Evolutionary conservation across 305 asterid genomes (phyloP).

Genomic region (Fraxinus angustifolia): DNA sequence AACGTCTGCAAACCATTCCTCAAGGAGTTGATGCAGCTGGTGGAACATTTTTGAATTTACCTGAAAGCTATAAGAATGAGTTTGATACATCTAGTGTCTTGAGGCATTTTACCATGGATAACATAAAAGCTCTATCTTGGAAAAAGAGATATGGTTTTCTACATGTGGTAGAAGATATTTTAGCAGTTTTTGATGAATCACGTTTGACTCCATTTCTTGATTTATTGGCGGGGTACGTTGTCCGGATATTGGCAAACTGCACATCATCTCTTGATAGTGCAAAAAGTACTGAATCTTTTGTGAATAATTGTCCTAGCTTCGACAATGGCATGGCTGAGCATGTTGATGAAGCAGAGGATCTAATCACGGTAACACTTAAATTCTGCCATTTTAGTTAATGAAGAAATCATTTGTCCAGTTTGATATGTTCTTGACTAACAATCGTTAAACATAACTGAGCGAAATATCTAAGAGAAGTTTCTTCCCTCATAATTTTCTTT

Average conservation of each 20-base stretch:
- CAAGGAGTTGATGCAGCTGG: conserved; percentile 37
- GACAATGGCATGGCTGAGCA: conserved; percentile 32
- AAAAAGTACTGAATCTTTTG: conserved; percentile 31
- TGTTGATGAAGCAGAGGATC: conserved; percentile 36
- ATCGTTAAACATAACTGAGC: not conserved
- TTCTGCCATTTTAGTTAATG: conserved; percentile 12
- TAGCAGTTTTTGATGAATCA: conserved; percentile 75
- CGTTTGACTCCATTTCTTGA: conserved; percentile 72
- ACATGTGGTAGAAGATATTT: conserved; percentile 78
- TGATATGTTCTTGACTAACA: not conserved
- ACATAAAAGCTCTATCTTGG: conserved; percentile 60
- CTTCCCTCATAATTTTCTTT: not conserved
- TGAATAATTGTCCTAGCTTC: conserved; percentile 23
- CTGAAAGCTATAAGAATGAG: conserved; percentile 35
- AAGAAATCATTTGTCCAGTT: not conserved
- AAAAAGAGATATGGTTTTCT: conserved; percentile 77
- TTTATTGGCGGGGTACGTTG: conserved; percentile 65
- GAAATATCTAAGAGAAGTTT: not conserved
- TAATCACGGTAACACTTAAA: conserved; percentile 49
- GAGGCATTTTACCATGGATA: conserved; percentile 53
- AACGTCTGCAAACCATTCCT: conserved; percentile 52
- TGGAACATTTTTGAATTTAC: conserved; percentile 29
- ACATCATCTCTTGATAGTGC: conserved; percentile 43
- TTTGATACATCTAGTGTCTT: conserved; percentile 44
- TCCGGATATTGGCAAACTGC: conserved; percentile 67